Base-by-base conservation (phyloP, 257 asterid species). In the Penstemon eatonii region DNA sequence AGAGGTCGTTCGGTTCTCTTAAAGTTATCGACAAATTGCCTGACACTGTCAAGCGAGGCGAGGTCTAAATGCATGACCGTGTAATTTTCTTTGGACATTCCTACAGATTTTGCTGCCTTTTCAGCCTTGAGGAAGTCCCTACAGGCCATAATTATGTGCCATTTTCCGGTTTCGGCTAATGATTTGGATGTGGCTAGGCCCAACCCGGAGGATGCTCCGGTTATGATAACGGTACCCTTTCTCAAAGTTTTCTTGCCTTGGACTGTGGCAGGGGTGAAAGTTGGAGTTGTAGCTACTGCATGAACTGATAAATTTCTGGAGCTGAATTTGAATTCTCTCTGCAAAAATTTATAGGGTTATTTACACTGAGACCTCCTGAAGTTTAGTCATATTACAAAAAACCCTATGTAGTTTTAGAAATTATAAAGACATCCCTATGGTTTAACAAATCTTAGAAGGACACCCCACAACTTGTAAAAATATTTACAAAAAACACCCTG, bases 91-190 rank as follows among this genome's bases (percentile, higher is more conserved):
- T 87, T 88, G 2, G 79, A 75, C 81, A 92, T 88, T 0, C 98
- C 96, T 0, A 64, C 92, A 0, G 92, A 81, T 56, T 92, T 88
- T 4, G 97, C 97, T 0, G 96, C 97, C 55, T 77, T 90, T 56
- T 88, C 94, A 0, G 96, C 76, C 82, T 88, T 92, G 47, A 90
- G 85, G 63, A 93, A 93, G 81, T 93, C 89, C 50, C 99, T 80
- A 82, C 97, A 92, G 18, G 97, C 98, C 98, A 92, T 90, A 45
- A 90, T 76, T 7, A 92, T 72, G 55, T 92, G 87, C 97, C 97
- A 90, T 80, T 90, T 92, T 6, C 97, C 95, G 49, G 86, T 82
- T 47, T 86, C 97, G 0, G 96, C 87, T 60, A 92, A 68, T 40
- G 96, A 86, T 57, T 90, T 92, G 0, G 97, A 95, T 4, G 98